These are phyloP conservation scores for Talaromyces sp. DNA, from an alignment of 2,329 filamentous ascomycete genomes.

Conservation along the genomic window DNA sequence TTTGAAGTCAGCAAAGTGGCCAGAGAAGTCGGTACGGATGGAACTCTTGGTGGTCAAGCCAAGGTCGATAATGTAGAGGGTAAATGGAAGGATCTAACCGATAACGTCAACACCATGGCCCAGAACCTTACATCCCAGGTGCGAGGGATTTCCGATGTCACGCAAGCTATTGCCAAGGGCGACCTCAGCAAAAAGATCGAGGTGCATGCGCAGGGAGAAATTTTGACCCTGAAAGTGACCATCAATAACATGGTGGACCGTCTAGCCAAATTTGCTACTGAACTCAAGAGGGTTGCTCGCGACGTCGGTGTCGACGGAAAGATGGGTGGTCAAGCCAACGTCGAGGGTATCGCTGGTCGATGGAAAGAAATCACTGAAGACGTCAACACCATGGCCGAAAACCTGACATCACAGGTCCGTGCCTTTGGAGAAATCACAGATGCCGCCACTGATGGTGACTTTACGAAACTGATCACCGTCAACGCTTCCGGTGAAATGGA, in stretches of 20 bases:
- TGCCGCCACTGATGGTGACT: constrained; percentile 87
- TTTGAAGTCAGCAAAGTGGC: constrained; percentile 60
- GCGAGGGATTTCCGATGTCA: constrained; percentile 83
- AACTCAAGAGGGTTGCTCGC: constrained; percentile 85
- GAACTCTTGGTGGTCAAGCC: constrained; percentile 55
- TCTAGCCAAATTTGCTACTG: constrained; percentile 86
- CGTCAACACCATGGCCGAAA: constrained; percentile 83
- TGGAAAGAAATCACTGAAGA: constrained; percentile 97
- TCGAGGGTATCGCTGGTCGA: constrained; percentile 79
- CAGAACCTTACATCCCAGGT: constrained; percentile 60
- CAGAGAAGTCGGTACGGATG: constrained; percentile 57
- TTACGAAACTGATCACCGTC: constrained; percentile 89
- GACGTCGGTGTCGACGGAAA: constrained; percentile 94
- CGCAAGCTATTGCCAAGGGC: constrained; percentile 84
- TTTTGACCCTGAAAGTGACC: constrained; percentile 83
- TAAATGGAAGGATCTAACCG: constrained; percentile 58
- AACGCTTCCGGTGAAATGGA: constrained; percentile 97
- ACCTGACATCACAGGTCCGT: constrained; percentile 85
- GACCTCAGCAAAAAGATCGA: constrained; percentile 94
- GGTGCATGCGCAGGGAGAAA: constrained; percentile 87
- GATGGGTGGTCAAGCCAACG: constrained; percentile 94
- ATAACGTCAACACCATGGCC: constrained; percentile 61
- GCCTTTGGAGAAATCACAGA: constrained; percentile 96
- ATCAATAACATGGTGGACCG: constrained; percentile 98
- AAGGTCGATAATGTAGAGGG: constrained; percentile 58